Evolutionary conservation across 768 basidiomycete species (phyloP).

Genomic region (Strobilomyces dryophilus): DNA sequence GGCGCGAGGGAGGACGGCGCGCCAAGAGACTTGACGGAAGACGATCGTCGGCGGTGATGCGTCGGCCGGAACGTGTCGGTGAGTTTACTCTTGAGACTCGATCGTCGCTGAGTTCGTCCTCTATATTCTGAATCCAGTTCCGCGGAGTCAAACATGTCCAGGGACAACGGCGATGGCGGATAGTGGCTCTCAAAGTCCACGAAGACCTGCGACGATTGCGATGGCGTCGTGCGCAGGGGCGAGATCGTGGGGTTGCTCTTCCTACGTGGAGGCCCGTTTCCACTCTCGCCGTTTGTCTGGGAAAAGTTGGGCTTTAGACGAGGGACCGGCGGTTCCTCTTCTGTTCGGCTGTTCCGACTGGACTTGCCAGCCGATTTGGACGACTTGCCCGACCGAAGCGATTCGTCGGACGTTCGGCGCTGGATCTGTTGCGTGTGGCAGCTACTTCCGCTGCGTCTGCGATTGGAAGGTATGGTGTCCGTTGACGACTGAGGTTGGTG

Average conservation of each 20-base stretch:
- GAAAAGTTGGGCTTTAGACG: conserved; percentile 28
- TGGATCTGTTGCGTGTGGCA: conserved; percentile 16
- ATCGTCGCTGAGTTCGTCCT: conserved; percentile 26
- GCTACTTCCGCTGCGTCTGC: conserved; percentile 28
- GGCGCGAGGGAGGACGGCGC: conserved; percentile 19
- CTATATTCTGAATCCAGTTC: conserved; percentile 25
- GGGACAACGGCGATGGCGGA: conserved; percentile 28
- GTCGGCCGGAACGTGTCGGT: conserved; percentile 29
- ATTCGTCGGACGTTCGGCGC: conserved; percentile 37
- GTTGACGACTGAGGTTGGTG: conserved; percentile 31
- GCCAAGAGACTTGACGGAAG: conserved; percentile 21
- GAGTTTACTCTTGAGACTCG: conserved; percentile 31
- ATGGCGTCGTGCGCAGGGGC: conserved; percentile 18
- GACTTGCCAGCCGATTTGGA: conserved; percentile 23
- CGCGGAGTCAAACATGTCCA: conserved; percentile 21
- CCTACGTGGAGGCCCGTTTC: conserved; percentile 32
- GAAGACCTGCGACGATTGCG: conserved; percentile 26
- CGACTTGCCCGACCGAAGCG: conserved; percentile 40
- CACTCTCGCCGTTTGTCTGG: conserved; percentile 11
- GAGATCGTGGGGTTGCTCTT: conserved; percentile 49
- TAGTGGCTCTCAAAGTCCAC: conserved; percentile 21
- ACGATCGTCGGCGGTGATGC: conserved; percentile 34
- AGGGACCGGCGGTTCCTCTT: conserved; percentile 29
- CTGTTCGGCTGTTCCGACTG: conserved; percentile 23
- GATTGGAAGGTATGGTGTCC: conserved; percentile 17